A percentile compares a stretch with the other conserved stretches of the same genome.
Conservation (phyloP, 805 yeast species). For the Barnettozyma wickerhamii region DNA sequence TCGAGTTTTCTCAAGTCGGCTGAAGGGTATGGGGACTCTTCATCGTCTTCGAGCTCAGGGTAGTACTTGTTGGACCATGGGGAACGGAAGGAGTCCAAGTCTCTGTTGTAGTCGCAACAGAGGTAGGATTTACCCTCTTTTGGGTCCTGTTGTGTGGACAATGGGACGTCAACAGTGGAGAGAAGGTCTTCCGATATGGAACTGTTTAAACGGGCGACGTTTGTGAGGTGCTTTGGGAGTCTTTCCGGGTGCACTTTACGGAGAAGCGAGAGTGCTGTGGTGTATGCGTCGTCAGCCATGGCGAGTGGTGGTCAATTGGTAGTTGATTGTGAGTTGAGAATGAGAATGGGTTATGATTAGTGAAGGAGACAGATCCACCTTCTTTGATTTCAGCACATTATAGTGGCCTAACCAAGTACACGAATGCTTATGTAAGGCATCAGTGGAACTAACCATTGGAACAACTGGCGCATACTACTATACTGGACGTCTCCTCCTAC, state of each 20-base stretch:
- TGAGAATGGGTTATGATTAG: no score
- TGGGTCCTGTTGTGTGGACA: conserved; percentile 36
- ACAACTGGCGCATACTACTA: no score
- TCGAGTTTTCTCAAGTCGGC: conserved; percentile 67
- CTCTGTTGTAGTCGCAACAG: conserved; percentile 93
- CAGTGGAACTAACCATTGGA: no score
- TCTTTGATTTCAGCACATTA: no score
- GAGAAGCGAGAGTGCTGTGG: conserved; percentile 74
- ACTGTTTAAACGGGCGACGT: conserved; percentile 42
- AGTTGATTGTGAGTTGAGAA: no score
- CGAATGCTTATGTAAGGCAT: no score
- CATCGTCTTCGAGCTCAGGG: conserved; percentile 48
- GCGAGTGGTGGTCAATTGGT: no score
- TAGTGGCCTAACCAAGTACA: no score
- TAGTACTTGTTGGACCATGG: conserved; percentile 84
- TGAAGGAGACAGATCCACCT: no score
- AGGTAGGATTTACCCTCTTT: conserved; percentile 58
- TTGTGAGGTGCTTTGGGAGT: conserved; percentile 39
- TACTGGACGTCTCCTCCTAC: no score
- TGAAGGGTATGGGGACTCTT: conserved; percentile 76
- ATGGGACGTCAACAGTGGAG: conserved; percentile 84
- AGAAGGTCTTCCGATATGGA: conserved; percentile 83
- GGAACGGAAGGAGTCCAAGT: conserved; percentile 86
- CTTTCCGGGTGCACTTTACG: conserved; percentile 71
- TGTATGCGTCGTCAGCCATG: conserved; percentile 45